These are phyloP conservation scores for Polyporus tsugae DNA, from an alignment of 1,284 basidiomycete genomes.

Conservation along the genomic window DNA sequence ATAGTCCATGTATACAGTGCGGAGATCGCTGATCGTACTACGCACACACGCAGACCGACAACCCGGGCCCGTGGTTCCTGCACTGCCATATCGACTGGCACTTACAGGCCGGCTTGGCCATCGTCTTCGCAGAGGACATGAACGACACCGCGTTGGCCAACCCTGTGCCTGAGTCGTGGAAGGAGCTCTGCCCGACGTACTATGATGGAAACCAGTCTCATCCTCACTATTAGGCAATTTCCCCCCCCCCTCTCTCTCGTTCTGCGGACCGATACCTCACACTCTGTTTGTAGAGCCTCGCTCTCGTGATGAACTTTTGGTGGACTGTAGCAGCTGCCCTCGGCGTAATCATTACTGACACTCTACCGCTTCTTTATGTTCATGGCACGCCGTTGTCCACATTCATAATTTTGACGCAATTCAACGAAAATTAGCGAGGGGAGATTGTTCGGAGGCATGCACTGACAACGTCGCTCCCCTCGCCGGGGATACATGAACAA, in stretches of 20 bases:
- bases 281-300: no score
- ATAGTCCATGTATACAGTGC: neutral
- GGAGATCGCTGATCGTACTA: neutral
- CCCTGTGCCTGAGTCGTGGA: constrained; percentile 20
- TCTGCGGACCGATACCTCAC: neutral
- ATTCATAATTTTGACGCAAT: no score
- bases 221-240: neutral
- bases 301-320: no score
- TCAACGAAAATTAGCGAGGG: neutral
- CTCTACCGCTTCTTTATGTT: no score
- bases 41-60: constrained; percentile 28
- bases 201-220: neutral
- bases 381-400: no score
- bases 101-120: constrained; percentile 40
- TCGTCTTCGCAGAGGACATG: constrained; percentile 40
- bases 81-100: constrained; percentile 42
- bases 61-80: constrained; percentile 38
- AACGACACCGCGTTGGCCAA: constrained; percentile 12
- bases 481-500: neutral
- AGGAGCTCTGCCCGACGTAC: constrained; percentile 26
- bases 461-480: neutral
- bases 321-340: no score
- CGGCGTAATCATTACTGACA: no score
- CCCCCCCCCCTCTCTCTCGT: neutral
- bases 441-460: neutral